These are phyloP conservation scores for Trichoderma semiorbis DNA, from an alignment of 2,329 filamentous ascomycete genomes.

Conservation along the genomic window DNA sequence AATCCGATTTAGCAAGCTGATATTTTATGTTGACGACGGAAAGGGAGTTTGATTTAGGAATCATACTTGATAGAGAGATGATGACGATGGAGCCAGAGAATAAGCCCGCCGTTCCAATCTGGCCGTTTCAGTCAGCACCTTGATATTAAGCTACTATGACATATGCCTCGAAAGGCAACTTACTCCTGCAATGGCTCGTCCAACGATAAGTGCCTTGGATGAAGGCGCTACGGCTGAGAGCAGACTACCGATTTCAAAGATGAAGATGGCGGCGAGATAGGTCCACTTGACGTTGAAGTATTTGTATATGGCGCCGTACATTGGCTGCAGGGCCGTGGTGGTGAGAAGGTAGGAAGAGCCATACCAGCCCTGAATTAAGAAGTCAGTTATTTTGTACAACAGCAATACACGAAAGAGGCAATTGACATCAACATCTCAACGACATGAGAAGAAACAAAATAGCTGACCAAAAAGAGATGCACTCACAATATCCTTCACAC, in stretches of 20 bases:
- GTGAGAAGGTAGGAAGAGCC: constrained; percentile 48
- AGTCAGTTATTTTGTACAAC: neutral
- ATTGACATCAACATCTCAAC: neutral
- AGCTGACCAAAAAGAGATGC: neutral
- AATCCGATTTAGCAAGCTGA: neutral
- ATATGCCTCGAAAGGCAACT: neutral
- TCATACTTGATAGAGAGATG: constrained; percentile 39
- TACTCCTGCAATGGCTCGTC: constrained; percentile 48
- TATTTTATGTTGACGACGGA: neutral
- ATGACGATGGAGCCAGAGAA: constrained; percentile 50
- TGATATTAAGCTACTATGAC: neutral
- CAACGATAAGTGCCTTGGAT: constrained; percentile 49
- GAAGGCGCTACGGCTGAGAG: constrained; percentile 43
- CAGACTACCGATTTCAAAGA: constrained; percentile 45
- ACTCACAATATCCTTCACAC: constrained; percentile 44
- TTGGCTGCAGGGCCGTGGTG: constrained; percentile 47
- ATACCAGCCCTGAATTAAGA: constrained; percentile 43
- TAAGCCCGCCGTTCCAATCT: constrained; percentile 49
- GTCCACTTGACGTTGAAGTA: constrained; percentile 47
- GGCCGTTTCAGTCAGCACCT: constrained; percentile 17
- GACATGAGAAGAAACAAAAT: constrained; percentile 14
- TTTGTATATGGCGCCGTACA: constrained; percentile 49
- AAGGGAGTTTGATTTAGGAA: neutral
- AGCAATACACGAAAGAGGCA: neutral
- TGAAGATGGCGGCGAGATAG: constrained; percentile 42